Conservation (phyloP, 1,284 basidiomycete species). For the Ceratobasidium theobromae region DNA sequence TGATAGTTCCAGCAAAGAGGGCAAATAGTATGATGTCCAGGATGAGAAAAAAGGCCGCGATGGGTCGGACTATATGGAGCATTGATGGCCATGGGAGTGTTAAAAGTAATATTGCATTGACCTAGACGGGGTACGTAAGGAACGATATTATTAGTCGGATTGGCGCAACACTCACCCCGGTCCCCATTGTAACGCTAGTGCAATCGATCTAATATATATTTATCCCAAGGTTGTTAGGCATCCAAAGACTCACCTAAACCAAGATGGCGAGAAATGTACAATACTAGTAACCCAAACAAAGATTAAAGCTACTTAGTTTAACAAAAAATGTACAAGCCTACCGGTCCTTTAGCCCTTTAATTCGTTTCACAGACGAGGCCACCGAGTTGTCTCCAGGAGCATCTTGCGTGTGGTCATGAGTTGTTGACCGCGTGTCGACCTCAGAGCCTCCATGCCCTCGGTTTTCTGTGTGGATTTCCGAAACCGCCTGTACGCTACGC, state of each 20-base stretch:
- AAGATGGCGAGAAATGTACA: conserved; percentile 26
- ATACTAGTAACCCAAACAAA: neutral
- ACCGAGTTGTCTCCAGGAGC: neutral
- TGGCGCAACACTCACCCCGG: neutral
- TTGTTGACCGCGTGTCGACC: neutral
- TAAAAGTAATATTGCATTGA: conserved; percentile 12
- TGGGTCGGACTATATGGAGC: conserved; percentile 13
- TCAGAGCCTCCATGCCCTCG: neutral
- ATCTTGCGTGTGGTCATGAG: neutral
- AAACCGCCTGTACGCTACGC: neutral
- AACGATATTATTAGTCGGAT: neutral
- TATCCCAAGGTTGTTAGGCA: neutral
- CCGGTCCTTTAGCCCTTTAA: conserved; percentile 22
- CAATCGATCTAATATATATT: neutral
- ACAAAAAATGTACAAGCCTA: neutral
- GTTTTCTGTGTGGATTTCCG: neutral
- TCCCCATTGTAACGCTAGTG: conserved; percentile 27
- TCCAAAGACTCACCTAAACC: conserved; percentile 12
- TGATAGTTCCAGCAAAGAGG: conserved; percentile 3
- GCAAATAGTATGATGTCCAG: conserved; percentile 15
- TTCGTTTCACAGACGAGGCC: neutral
- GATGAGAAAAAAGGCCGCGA: conserved; percentile 22
- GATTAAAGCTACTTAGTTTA: neutral
- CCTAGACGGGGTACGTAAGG: neutral
- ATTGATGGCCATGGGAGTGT: conserved; percentile 28